Base-by-base conservation (phyloP, 1,284 basidiomycete species). In the Cutaneotrichosporon cutaneum region DNA sequence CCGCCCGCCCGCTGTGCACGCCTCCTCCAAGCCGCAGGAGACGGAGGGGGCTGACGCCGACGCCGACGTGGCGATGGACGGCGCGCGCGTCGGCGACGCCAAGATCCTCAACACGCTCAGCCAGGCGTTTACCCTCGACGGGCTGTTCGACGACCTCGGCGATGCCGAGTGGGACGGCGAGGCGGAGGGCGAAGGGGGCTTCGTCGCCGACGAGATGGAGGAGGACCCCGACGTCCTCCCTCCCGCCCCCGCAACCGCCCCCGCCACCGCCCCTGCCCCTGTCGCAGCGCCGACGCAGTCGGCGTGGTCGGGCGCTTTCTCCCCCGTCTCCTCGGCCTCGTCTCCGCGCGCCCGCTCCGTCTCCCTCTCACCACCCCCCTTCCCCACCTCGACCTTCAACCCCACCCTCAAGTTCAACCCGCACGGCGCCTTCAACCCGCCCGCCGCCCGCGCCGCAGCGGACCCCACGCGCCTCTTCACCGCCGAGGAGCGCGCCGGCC, bases 1-100 rank as follows among this genome's bases (percentile, higher is more conserved):
- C 1, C 77, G 82, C 1, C 91, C 94, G 2, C 94, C 95, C 0
- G 73, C 81, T 3, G 75, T 90, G 3, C 92, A 93, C 72, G 86
- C 88, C 0, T 91, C 90, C 2, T 83, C 85, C n/a, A 54, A 58
- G 9, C 61, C 62, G 1, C 53, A 44, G n/a, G 54, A 62, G 9
- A n/a, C n/a, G n/a, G 59, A 55, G 1, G 65, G 60, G 21, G 67
- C 62, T 18, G 70, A 65, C 5, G 65, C 58, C 9, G 65, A 62
- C 22, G 64, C 59, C 14, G 76, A 75, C 59, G 67, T 70, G 18
- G 69, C 70, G 45, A 76, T 79, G 72, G 72, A 63, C 26, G 66
- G 61, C n/a, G 70, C 66, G 45, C 66, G 66, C 30, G 71, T 74
- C 18, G 77, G 78, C 36, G 72, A 75, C 54, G 78, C 77, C 33